Percentiles rank a stretch among this genome's conserved stretches.
These are phyloP conservation scores for Melanomma pulvis-pyrius DNA, from an alignment of 495 filamentous ascomycete species.

Conservation along the genomic window DNA sequence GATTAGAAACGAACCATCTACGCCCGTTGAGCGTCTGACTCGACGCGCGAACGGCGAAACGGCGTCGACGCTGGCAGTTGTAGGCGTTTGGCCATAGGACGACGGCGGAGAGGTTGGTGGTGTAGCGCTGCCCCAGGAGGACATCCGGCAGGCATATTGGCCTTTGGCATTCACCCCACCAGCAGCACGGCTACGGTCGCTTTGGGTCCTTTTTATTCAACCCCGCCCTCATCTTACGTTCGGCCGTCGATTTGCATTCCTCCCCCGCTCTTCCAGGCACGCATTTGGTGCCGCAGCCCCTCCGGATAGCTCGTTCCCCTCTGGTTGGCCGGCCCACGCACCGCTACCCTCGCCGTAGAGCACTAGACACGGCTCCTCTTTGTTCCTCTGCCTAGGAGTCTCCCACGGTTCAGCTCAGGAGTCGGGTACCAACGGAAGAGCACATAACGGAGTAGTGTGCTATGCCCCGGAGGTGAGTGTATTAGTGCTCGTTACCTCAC, in stretches of 20 bases:
- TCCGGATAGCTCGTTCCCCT: background rate
- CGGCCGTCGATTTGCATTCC: background rate
- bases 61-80: conserved; percentile 4
- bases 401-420: conserved; percentile 14
- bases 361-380: background rate
- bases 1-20: conserved; percentile 18
- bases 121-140: conserved; percentile 7
- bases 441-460: background rate
- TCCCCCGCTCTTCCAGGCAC: background rate
- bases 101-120: conserved; percentile 21
- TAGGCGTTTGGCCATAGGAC: conserved; percentile 19
- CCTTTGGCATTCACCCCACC: conserved; percentile 2
- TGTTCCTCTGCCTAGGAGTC: background rate
- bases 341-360: background rate
- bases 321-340: conserved; percentile 12
- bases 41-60: conserved; percentile 10
- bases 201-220: background rate
- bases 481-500: background rate
- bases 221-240: background rate
- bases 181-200: background rate
- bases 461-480: conserved; percentile 3
- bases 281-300: background rate
- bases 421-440: background rate
- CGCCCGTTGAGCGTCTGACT: conserved; percentile 29
- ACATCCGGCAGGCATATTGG: background rate